These are phyloP conservation scores for Vachellia pachyceras DNA, from an alignment of 306 rosid genomes.

Conservation along the genomic window DNA sequence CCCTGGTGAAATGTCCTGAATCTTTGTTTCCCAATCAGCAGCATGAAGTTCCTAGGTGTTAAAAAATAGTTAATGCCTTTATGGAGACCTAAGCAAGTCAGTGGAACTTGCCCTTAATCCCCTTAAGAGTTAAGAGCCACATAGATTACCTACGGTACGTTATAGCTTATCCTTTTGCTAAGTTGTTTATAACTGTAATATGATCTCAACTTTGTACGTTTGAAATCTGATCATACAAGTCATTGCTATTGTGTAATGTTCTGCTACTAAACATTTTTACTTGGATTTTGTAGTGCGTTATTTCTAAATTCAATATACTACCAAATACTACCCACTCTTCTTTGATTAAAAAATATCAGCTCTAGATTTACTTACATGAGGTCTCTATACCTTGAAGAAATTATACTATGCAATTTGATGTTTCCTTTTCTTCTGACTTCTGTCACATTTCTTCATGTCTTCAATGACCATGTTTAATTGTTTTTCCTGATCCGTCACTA, in stretches of 20 bases:
- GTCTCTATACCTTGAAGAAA: not conserved
- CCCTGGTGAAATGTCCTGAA: too few relatives aligned
- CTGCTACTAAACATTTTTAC: not conserved
- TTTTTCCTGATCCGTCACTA: slow-evolving; percentile 49
- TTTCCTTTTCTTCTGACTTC: not conserved
- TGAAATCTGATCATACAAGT: not conserved
- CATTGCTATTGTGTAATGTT: not conserved
- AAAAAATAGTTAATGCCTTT: too few relatives aligned
- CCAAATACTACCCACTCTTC: not conserved
- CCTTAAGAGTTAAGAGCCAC: too few relatives aligned
- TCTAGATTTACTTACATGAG: slow-evolving; percentile 1
- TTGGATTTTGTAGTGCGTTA: not conserved
- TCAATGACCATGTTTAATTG: slow-evolving; percentile 17
- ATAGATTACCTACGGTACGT: too few relatives aligned
- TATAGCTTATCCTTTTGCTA: too few relatives aligned
- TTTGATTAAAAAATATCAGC: not conserved
- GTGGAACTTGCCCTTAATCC: too few relatives aligned
- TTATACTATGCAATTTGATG: not conserved
- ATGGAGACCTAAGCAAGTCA: too few relatives aligned
- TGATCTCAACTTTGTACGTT: not conserved
- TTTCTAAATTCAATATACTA: not conserved
- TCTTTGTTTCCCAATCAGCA: too few relatives aligned
- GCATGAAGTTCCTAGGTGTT: too few relatives aligned
- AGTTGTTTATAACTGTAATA: not conserved
- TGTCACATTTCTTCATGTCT: slow-evolving; percentile 1